These are phyloP conservation scores for Iodosphaeria phyllophila DNA, from an alignment of 2,329 filamentous ascomycete genomes.

Conservation along the genomic window DNA sequence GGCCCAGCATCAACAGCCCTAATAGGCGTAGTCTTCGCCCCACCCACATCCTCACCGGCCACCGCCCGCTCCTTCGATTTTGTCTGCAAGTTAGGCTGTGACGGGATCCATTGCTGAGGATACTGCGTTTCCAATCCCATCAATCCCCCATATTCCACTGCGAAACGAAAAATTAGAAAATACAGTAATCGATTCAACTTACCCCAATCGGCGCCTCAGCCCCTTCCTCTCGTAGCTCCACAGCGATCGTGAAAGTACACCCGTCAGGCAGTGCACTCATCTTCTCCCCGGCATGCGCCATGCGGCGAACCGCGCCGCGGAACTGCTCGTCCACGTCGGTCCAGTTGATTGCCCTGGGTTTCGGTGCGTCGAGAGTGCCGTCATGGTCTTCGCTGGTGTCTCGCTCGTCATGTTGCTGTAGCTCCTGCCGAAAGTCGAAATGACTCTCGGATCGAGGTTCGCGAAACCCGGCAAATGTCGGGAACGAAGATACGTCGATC, in stretches of 20 bases:
- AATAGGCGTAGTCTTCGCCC: constrained; percentile 26
- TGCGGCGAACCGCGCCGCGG: constrained; percentile 42
- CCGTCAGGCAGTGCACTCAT: constrained; percentile 38
- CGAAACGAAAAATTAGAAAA: too few relatives aligned
- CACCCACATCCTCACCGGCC: constrained; percentile 16
- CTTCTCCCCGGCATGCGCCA: constrained; percentile 39
- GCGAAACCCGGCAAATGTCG: constrained; percentile 20
- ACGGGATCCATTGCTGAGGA: constrained; percentile 42
- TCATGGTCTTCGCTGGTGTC: constrained; percentile 3
- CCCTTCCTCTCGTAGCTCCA: constrained; percentile 48
- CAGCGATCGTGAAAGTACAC: constrained; percentile 59
- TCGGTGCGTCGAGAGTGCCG: constrained; percentile 3
- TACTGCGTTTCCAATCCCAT: too few relatives aligned
- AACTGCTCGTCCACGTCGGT: constrained; percentile 54
- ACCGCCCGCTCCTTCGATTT: constrained; percentile 12
- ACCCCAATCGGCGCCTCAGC: constrained; percentile 40
- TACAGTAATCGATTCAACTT: constrained; percentile 14
- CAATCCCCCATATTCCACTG: too few relatives aligned
- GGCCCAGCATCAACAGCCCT: constrained; percentile 36
- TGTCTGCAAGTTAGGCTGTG: constrained; percentile 26
- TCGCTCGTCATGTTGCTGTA: constrained; percentile 6
- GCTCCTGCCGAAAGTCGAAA: constrained; percentile 8
- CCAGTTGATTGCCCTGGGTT: constrained; percentile 22
- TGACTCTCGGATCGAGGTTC: constrained; percentile 5
- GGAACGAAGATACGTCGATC: constrained; percentile 36